Percentiles rank a stretch among this genome's conserved stretches.
Evolutionary conservation across 306 rosid genomes (phyloP).

Genomic region (Ceratonia siliqua): DNA sequence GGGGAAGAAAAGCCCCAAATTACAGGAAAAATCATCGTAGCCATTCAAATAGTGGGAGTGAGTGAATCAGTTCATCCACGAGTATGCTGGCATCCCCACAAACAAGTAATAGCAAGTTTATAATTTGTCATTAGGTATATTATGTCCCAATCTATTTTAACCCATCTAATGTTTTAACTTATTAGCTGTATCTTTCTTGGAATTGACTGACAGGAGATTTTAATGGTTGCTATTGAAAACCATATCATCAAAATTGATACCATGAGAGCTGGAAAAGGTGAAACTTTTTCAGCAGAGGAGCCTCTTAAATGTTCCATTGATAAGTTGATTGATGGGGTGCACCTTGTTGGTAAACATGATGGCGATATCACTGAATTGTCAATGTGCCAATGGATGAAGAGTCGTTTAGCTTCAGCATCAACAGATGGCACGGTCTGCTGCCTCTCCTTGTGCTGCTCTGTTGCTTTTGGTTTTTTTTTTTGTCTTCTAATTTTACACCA

Average conservation of each 20-base stretch:
- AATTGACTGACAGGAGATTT: conserved; percentile 60
- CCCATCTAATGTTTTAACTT: conserved; percentile 14
- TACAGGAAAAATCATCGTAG: conserved; percentile 57
- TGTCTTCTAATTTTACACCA: conserved; percentile 29
- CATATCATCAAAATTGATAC: conserved; percentile 58
- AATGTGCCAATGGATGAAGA: conserved; percentile 86
- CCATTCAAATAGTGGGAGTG: conserved; percentile 62
- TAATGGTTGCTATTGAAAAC: conserved; percentile 60
- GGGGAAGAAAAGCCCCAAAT: conserved; percentile 77
- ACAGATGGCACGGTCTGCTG: conserved; percentile 67
- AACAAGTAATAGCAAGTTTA: conserved; percentile 53
- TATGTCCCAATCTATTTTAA: conserved; percentile 23
- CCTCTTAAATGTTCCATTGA: conserved; percentile 66
- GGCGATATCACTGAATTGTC: conserved; percentile 66
- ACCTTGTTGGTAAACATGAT: conserved; percentile 66
- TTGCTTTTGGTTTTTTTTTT: conserved; percentile 11
- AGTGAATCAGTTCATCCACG: conserved; percentile 66
- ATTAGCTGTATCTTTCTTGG: neutral
- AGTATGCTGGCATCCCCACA: conserved; percentile 84
- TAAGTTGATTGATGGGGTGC: conserved; percentile 65
- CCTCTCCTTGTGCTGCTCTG: conserved; percentile 20
- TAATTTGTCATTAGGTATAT: conserved; percentile 6
- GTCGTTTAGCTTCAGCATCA: conserved; percentile 77
- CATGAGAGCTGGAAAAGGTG: conserved; percentile 62
- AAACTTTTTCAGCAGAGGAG: conserved; percentile 54